A percentile compares a stretch with the other conserved stretches of the same genome.
phyloP scores from a whole-genome alignment of 768 basidiomycete species.

The Royoungia palumana region DNA sequence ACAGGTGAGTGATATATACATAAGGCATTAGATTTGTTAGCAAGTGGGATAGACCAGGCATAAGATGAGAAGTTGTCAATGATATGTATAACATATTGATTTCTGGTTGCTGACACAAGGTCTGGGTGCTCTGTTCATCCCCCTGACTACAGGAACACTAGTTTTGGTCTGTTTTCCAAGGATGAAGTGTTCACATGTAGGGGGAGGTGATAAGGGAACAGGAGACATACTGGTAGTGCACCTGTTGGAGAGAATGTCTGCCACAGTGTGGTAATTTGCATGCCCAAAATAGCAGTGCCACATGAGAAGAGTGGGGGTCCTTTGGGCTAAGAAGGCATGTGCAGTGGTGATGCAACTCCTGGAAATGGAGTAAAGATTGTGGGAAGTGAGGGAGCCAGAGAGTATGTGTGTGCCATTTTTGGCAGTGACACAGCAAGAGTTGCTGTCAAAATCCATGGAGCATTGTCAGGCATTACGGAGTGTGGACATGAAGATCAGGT shows the following conservation, averaged over 20 bases:
- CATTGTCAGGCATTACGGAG: constrained; percentile 11
- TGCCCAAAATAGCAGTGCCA: constrained; percentile 32
- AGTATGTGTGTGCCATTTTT: not conserved
- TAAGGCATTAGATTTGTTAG: too few species aligned
- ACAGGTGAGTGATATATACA: not conserved
- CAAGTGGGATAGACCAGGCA: constrained; percentile 35
- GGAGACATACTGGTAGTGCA: constrained; percentile 6
- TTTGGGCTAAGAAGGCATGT: constrained; percentile 12
- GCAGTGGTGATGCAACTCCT: constrained; percentile 1
- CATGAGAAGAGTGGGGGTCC: constrained; percentile 13
- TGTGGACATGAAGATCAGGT: constrained; percentile 22
- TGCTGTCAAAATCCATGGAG: constrained; percentile 17
- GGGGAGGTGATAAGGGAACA: constrained; percentile 6
- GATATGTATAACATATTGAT: constrained; percentile 7
- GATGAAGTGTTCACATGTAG: constrained; percentile 32
- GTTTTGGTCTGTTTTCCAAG: constrained; percentile 37
- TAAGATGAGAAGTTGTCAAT: constrained; percentile 10
- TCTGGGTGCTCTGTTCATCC: constrained; percentile 24
- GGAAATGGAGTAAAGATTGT: not conserved
- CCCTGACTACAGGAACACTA: constrained; percentile 29
- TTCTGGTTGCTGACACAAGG: not conserved
- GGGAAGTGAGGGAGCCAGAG: not conserved
- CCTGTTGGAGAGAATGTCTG: constrained; percentile 17
- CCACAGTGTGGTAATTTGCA: constrained; percentile 23
- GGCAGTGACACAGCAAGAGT: constrained; percentile 5